Percentiles rank a stretch among this genome's conserved stretches.
phyloP scores from a whole-genome alignment of 176 grass and related monocot genomes.

The Cenchrus americanus region DNA sequence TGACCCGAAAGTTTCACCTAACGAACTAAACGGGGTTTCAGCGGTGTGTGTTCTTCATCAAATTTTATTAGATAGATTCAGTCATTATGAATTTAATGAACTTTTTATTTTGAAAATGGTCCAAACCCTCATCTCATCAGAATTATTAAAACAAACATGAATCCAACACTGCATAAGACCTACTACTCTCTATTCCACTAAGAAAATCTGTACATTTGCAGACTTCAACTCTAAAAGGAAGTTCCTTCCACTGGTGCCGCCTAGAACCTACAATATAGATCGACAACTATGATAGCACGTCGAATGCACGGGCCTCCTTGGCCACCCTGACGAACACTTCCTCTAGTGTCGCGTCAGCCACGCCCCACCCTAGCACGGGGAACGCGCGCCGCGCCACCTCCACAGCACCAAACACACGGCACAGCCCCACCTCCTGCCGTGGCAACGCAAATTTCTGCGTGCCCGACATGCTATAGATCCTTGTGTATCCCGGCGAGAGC shows the following conservation, averaged over 20 bases:
- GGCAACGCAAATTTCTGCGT: constrained; percentile 85
- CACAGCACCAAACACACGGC: constrained; percentile 62
- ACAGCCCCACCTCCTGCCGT: constrained; percentile 53
- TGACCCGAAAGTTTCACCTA: no score
- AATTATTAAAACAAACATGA: no score
- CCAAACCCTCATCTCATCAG: no score
- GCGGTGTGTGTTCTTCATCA: no score
- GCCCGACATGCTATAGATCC: constrained; percentile 71
- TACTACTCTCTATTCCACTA: neutral
- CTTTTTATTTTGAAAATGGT: no score
- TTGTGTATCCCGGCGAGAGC: constrained; percentile 51
- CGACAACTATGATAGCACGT: constrained; percentile 51
- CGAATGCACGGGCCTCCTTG: constrained; percentile 63
- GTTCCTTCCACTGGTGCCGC: no score
- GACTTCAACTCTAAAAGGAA: neutral
- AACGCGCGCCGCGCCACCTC: constrained; percentile 56
- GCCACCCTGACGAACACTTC: constrained; percentile 92
- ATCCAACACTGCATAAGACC: neutral
- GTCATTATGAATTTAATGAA: no score
- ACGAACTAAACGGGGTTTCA: no score
- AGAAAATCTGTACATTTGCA: neutral
- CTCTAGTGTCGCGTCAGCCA: constrained; percentile 78
- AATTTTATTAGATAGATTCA: no score
- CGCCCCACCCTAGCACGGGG: constrained; percentile 75
- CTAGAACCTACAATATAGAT: neutral